Conservation (phyloP, 2,329 filamentous ascomycete species). For the Diaporthe amygdali region DNA sequence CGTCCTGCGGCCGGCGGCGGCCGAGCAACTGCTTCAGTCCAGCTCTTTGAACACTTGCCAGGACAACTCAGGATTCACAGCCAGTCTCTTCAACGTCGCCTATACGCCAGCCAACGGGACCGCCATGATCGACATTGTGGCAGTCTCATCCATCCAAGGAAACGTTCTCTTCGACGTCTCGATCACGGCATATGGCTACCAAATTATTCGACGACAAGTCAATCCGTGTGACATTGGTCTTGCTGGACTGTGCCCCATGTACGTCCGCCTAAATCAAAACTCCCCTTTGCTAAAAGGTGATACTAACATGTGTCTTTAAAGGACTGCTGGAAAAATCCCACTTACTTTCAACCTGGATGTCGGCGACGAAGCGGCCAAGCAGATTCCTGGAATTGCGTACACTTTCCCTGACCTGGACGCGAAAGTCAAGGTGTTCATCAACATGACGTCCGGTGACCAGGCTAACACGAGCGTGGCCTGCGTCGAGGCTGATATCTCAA, state of each 20-base stretch:
- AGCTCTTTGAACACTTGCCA: constrained; percentile 87
- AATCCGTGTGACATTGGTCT: constrained; percentile 78
- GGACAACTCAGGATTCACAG: constrained; percentile 82
- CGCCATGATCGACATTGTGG: constrained; percentile 76
- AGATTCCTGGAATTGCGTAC: constrained; percentile 85
- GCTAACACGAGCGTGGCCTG: constrained; percentile 74
- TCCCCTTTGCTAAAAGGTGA: not conserved
- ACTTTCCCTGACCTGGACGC: constrained; percentile 91
- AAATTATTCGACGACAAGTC: constrained; percentile 69
- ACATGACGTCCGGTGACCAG: constrained; percentile 60
- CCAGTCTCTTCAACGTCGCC: constrained; percentile 85
- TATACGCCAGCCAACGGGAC: constrained; percentile 79
- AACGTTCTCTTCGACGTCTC: constrained; percentile 79
- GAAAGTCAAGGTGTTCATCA: constrained; percentile 81
- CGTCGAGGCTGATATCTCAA: constrained; percentile 85
- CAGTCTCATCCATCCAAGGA: constrained; percentile 81
- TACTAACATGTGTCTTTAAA: not conserved
- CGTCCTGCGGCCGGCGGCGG: constrained; percentile 55
- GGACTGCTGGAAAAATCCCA: constrained; percentile 76
- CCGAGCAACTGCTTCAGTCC: constrained; percentile 74
- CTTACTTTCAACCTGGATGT: constrained; percentile 75
- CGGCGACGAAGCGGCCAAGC: constrained; percentile 57
- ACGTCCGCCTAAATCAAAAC: not conserved
- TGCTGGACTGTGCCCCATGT: constrained; percentile 85
- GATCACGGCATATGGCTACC: constrained; percentile 83